These are phyloP conservation scores for Solanum piurae DNA, from an alignment of 257 asterid genomes.

Conservation along the genomic window DNA sequence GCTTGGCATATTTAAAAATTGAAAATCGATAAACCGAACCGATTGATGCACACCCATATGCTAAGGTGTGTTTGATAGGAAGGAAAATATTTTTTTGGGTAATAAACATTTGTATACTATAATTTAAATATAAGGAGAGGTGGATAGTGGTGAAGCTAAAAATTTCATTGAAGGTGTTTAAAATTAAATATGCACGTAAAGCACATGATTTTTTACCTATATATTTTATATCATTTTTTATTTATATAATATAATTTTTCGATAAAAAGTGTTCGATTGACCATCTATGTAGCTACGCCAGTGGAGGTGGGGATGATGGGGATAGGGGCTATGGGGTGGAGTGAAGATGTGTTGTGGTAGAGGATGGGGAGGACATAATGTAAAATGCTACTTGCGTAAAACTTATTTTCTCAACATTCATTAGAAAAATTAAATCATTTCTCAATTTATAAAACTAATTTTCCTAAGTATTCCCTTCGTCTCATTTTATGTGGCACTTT, in stretches of 20 bases:
- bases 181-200: too few relatives aligned
- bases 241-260: rapidly evolving
- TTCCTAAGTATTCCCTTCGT: neutral
- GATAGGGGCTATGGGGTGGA: neutral
- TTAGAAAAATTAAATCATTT: too few relatives aligned
- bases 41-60: too few relatives aligned
- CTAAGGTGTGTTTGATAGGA: neutral
- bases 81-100: neutral
- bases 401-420: neutral
- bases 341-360: neutral
- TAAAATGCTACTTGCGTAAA: neutral
- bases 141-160: neutral
- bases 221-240: too few relatives aligned
- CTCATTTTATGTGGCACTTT: too few relatives aligned
- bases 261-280: neutral
- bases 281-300: neutral
- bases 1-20: too few relatives aligned
- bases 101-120: too few relatives aligned
- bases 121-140: neutral
- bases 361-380: too few relatives aligned
- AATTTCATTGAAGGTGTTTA: neutral
- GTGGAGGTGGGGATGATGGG: neutral
- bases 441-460: neutral
- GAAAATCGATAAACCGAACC: too few relatives aligned
- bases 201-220: too few relatives aligned